Conservation (phyloP, 192 early-diverging fungal species). For the Thamnidium elegans region DNA sequence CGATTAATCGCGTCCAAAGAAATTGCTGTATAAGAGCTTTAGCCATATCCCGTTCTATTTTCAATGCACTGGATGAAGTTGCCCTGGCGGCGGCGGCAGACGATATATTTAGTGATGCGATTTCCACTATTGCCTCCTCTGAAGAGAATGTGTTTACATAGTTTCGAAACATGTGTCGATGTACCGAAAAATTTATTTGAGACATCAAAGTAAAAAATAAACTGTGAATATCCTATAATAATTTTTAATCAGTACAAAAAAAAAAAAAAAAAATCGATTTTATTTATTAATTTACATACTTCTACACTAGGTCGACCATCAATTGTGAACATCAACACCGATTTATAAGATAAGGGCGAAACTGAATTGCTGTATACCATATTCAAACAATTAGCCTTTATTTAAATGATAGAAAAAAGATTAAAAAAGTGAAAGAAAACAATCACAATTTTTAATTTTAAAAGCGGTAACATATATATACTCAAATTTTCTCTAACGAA, state of each 20-base stretch:
- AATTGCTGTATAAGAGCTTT: conserved; percentile 53
- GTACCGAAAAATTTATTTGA: conserved; percentile 44
- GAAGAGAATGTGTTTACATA: conserved; percentile 52
- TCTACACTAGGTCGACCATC: conserved; percentile 55
- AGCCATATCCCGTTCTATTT: conserved; percentile 53
- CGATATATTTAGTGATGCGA: conserved; percentile 44
- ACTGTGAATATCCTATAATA: conserved; percentile 51
- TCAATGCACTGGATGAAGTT: conserved; percentile 54
- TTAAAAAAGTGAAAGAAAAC: neutral
- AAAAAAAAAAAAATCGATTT: neutral
- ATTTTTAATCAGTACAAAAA: neutral
- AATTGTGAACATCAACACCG: conserved; percentile 52
- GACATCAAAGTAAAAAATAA: conserved; percentile 52
- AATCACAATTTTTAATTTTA: conserved; percentile 1
- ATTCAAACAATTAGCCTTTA: neutral
- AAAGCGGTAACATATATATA: conserved; percentile 5
- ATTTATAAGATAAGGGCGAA: conserved; percentile 35
- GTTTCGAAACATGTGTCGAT: conserved; percentile 45
- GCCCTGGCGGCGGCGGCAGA: conserved; percentile 43
- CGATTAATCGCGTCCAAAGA: conserved; percentile 48
- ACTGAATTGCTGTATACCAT: neutral
- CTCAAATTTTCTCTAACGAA: neutral
- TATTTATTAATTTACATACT: conserved; percentile 30
- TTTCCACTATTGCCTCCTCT: conserved; percentile 48
- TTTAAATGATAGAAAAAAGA: neutral